phyloP scores from a whole-genome alignment of 2,329 filamentous ascomycete genomes.

The Helminthosporium solani region DNA sequence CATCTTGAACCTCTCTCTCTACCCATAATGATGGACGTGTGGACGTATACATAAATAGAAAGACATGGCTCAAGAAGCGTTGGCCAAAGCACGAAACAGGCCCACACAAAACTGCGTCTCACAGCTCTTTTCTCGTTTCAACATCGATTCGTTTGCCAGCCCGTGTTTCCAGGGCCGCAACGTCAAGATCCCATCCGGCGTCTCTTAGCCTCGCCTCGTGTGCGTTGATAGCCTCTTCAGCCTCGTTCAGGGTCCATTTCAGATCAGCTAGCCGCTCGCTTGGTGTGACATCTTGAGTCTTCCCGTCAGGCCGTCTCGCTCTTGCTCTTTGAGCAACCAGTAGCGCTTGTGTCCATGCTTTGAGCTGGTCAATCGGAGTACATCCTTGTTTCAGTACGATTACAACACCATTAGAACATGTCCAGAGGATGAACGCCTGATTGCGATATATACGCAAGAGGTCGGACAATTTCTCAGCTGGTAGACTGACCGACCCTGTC shows the following conservation, averaged over 20 bases:
- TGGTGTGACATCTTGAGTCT: conserved; percentile 16
- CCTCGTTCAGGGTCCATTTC: conserved; percentile 41
- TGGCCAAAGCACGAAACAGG: no score
- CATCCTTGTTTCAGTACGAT: conserved; percentile 66
- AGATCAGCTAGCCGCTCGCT: conserved; percentile 49
- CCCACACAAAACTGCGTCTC: background rate
- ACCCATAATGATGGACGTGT: no score
- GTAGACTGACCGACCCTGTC: conserved; percentile 29
- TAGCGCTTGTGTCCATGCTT: conserved; percentile 64
- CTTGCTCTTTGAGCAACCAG: conserved; percentile 43
- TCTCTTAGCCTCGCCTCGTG: conserved; percentile 45
- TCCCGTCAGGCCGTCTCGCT: conserved; percentile 8
- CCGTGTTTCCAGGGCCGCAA: conserved; percentile 65
- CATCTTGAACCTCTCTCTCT: no score
- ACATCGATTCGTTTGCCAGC: conserved; percentile 46
- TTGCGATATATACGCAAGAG: conserved; percentile 54
- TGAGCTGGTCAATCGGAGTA: conserved; percentile 53
- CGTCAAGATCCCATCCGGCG: conserved; percentile 67
- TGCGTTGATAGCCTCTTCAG: conserved; percentile 48
- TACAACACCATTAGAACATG: conserved; percentile 48
- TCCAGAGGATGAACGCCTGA: conserved; percentile 64
- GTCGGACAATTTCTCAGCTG: conserved; percentile 45
- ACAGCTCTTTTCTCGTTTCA: conserved; percentile 8
- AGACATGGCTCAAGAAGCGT: no score
- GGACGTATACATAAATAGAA: no score